These are phyloP conservation scores for Metschnikowia bowlesiae DNA, from an alignment of 805 yeast genomes.

Conservation along the genomic window DNA sequence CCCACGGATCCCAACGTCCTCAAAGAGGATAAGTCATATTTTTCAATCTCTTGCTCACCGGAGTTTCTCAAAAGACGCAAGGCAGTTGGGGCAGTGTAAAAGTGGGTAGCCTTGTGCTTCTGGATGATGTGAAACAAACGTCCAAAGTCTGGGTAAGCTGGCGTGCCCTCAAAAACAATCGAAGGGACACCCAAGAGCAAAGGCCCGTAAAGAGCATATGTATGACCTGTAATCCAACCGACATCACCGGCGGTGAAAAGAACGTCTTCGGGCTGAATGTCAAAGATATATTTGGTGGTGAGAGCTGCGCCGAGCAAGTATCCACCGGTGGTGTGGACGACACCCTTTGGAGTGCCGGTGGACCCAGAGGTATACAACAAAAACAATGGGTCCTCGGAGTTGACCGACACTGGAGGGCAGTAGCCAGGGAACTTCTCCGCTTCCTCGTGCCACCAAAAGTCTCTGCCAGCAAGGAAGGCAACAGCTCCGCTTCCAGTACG, in stretches of 20 bases:
- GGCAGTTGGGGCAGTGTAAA: slow-evolving; percentile 84
- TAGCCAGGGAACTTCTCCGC: slow-evolving; percentile 60
- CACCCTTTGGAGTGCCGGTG: slow-evolving; percentile 87
- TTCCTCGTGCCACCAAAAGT: slow-evolving; percentile 76
- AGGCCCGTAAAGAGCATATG: slow-evolving; percentile 81
- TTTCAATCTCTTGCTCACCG: slow-evolving; percentile 59
- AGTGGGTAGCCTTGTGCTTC: slow-evolving; percentile 67
- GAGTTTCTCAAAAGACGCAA: slow-evolving; percentile 71
- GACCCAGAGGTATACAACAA: slow-evolving; percentile 82
- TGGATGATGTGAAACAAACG: slow-evolving; percentile 79
- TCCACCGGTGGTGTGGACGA: slow-evolving; percentile 78
- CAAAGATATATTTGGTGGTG: slow-evolving; percentile 73
- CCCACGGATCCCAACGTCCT: slow-evolving; percentile 80
- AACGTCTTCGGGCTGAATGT: slow-evolving; percentile 67
- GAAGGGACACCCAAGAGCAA: slow-evolving; percentile 72
- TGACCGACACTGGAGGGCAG: slow-evolving; percentile 69
- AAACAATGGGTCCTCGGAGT: slow-evolving; percentile 78
- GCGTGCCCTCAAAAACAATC: slow-evolving; percentile 81
- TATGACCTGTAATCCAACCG: slow-evolving; percentile 90
- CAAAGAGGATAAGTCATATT: slow-evolving; percentile 58
- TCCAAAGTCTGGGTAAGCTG: slow-evolving; percentile 76
- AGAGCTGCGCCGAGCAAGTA: slow-evolving; percentile 68
- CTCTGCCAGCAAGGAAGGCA: slow-evolving; percentile 53
- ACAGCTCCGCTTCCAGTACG: slow-evolving; percentile 63
- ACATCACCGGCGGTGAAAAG: slow-evolving; percentile 87